Base-by-base conservation (phyloP, 2,329 filamentous ascomycete genomes). In the Botrytis pseudocinerea region DNA sequence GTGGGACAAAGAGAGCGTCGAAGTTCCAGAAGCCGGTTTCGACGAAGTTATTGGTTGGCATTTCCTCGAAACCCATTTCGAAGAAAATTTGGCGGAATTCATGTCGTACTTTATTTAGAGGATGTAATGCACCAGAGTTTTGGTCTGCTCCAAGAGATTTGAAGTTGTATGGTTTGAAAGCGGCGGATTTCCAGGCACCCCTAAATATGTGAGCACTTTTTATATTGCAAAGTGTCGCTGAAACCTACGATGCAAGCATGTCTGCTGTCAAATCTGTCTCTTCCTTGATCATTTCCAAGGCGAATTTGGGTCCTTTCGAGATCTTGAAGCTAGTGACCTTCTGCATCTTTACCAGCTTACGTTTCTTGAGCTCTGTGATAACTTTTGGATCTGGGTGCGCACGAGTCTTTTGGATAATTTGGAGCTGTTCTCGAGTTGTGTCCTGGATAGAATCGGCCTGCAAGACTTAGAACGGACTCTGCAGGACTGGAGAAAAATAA, bases 21-120 rank as follows among this genome's bases (percentile, higher is more conserved):
- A 98, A 98, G 84, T 98, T 98, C 94, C 96, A 99, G 90, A 98
- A 98, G 64, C 95, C 95, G 20, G 95, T 95, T 85, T 99, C 96
- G 76, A 98, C 95, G 82, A 91, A 98, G 82, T 93, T 90, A 84
- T 92, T 92, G 68, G 95, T 98, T 22, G 95, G 93, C 96, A 99
- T 98, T 86, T 99, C 96, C 80, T 95, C 91, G 85, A 98, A 99
- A 70, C 95, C 96, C 91, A 97, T 97, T 82, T 97, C 94, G 84
- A 99, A 98, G 90, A 99, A 99, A 82, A 99, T 98, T 81, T 96
- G 93, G 73, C 96, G 88, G 88, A 99, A 97, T 84, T 98, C 96
- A 79, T 93, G 89, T 78, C 96, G 92, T 79, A 98, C 95, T 86
- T 98, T 98, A 85, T 94, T 98, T 78, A 99, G 85, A 80, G 91